These are phyloP conservation scores for Phytophthora pisi DNA, from an alignment of 352 stramenopile species.

Conservation along the genomic window DNA sequence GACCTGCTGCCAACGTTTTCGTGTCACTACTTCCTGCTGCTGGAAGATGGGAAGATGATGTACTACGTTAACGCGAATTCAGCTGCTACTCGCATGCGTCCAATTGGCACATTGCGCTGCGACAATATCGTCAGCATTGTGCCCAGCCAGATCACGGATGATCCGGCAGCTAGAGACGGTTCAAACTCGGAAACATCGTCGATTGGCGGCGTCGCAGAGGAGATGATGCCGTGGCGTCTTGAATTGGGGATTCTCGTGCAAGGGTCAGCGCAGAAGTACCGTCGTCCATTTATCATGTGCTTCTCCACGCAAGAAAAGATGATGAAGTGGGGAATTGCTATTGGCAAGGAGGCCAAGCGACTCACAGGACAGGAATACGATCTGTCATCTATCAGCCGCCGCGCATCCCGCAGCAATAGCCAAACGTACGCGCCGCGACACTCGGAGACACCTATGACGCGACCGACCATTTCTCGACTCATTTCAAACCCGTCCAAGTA, in stretches of 20 bases:
- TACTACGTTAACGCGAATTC: slow-evolving; percentile 71
- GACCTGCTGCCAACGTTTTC: slow-evolving; percentile 77
- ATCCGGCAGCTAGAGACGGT: slow-evolving; percentile 13
- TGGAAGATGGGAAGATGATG: slow-evolving; percentile 83
- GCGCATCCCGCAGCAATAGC: slow-evolving; percentile 70
- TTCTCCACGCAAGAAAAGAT: slow-evolving; percentile 80
- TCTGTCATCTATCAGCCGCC: slow-evolving; percentile 69
- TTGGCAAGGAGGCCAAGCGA: slow-evolving; percentile 79
- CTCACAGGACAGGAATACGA: slow-evolving; percentile 86
- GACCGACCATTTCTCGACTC: slow-evolving; percentile 64
- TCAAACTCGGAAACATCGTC: slow-evolving; percentile 21
- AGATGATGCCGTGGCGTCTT: slow-evolving; percentile 78
- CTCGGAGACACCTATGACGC: slow-evolving; percentile 63
- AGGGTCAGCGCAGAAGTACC: slow-evolving; percentile 64
- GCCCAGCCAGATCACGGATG: slow-evolving; percentile 64
- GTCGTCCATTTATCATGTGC: slow-evolving; percentile 78
- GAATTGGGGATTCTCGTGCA: slow-evolving; percentile 75
- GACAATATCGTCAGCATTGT: slow-evolving; percentile 84
- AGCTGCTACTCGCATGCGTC: slow-evolving; percentile 60
- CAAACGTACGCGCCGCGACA: slow-evolving; percentile 53
- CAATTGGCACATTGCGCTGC: slow-evolving; percentile 83
- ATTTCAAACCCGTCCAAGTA: slow-evolving; percentile 86
- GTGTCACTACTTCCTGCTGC: slow-evolving; percentile 71
- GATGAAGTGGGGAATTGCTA: slow-evolving; percentile 87
- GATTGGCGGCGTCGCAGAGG: slow-evolving; percentile 38